Conservation (phyloP, 306 rosid genomes). For the Acacia crassicarpa region DNA sequence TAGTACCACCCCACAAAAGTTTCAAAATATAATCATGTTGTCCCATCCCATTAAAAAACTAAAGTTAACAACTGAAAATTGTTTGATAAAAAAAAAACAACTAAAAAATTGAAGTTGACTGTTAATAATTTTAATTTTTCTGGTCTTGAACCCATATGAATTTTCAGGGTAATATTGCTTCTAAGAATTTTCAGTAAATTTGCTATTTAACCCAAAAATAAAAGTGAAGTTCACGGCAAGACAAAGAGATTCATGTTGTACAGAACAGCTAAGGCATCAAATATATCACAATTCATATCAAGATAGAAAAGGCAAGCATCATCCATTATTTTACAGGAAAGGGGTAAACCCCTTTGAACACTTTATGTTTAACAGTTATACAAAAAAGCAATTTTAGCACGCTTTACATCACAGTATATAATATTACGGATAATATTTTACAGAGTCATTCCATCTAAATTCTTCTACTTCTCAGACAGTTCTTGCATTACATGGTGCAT, state of each 20-base stretch:
- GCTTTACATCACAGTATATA: neutral
- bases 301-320: neutral
- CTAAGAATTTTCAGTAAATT: no score
- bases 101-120: no score
- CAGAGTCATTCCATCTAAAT: neutral
- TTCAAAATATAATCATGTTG: no score
- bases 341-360: neutral
- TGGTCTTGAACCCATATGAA: no score
- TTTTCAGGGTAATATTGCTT: no score
- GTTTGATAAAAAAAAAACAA: no score
- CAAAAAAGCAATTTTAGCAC: neutral
- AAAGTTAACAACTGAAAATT: no score
- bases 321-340: neutral
- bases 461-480: constrained; percentile 31
- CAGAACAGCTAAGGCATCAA: neutral
- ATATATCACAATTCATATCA: neutral
- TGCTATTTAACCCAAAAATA: neutral
- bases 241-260: neutral
- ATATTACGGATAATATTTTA: constrained; percentile 10
- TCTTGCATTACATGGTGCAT: constrained; percentile 59
- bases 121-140: no score
- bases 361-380: constrained; percentile 16
- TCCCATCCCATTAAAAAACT: no score
- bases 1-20: no score
- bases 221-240: neutral